Percentiles rank a stretch among this genome's conserved stretches.
Evolutionary conservation across 2,329 filamentous ascomycete species (phyloP).

Genomic region (Acrocalymma vagum): DNA sequence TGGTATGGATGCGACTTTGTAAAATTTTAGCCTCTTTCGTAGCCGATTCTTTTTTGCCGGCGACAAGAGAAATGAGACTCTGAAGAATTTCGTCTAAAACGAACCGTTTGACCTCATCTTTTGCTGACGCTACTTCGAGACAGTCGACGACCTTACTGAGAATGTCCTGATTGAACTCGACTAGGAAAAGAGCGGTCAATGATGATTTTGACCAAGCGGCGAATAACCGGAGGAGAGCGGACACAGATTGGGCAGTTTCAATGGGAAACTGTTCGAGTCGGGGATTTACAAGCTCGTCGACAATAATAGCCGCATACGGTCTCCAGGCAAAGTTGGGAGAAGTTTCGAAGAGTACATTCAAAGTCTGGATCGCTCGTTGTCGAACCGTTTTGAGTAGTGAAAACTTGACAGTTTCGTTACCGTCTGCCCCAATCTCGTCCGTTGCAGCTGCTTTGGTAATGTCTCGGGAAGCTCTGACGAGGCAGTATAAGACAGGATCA

Average conservation of each 20-base stretch:
- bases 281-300: conserved; percentile 78
- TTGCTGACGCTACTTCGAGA: conserved; percentile 75
- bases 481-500: conserved; percentile 82
- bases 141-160: conserved; percentile 76
- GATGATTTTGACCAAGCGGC: conserved; percentile 79
- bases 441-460: conserved; percentile 38
- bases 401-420: conserved; percentile 37
- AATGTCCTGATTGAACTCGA: conserved; percentile 66
- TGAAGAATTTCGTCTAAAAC: conserved; percentile 78
- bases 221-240: conserved; percentile 81
- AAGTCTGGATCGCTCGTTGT: conserved; percentile 80
- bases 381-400: conserved; percentile 73
- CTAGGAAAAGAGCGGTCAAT: conserved; percentile 74
- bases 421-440: conserved; percentile 37
- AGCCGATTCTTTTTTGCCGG: conserved; percentile 9
- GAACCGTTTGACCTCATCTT: conserved; percentile 86
- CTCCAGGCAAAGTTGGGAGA: conserved; percentile 76
- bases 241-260: conserved; percentile 90
- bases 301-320: conserved; percentile 73
- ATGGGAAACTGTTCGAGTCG: conserved; percentile 79
- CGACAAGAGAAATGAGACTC: conserved; percentile 31
- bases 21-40: conserved; percentile 63
- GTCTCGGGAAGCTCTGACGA: conserved; percentile 70
- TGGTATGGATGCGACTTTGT: conserved; percentile 47
- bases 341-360: conserved; percentile 80